phyloP scores from a whole-genome alignment of 495 filamentous ascomycete genomes.

The Tetracladium marchalianum region DNA sequence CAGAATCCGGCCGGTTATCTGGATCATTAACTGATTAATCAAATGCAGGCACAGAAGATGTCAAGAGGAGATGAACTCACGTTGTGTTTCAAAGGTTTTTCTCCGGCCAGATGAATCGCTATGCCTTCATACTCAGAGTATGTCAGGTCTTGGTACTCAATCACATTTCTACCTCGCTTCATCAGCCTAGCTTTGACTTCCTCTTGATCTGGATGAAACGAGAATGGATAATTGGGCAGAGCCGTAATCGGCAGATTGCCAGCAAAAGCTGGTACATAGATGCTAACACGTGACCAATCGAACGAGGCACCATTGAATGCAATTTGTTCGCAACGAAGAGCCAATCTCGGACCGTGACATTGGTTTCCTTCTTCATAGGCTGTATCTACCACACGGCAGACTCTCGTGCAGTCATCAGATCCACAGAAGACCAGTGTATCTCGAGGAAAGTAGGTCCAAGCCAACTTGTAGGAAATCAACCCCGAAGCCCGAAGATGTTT shows the following conservation, averaged over 20 bases:
- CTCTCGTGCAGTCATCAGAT: slow-evolving; percentile 22
- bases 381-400: slow-evolving; percentile 23
- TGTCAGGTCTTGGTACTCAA: slow-evolving; percentile 26
- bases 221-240: slow-evolving; percentile 25
- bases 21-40: too few relatives aligned
- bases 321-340: slow-evolving; percentile 18
- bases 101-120: slow-evolving; percentile 12
- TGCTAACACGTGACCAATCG: slow-evolving; percentile 18
- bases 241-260: slow-evolving; percentile 23
- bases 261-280: slow-evolving; percentile 14
- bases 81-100: slow-evolving; percentile 17
- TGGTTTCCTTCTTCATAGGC: slow-evolving; percentile 3
- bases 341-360: background rate
- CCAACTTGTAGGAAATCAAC: slow-evolving; percentile 24
- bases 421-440: slow-evolving; percentile 21
- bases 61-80: slow-evolving; percentile 11
- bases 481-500: slow-evolving; percentile 19
- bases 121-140: slow-evolving; percentile 25
- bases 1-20: slow-evolving; percentile 22
- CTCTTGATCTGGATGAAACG: slow-evolving; percentile 18
- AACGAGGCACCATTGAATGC: slow-evolving; percentile 24
- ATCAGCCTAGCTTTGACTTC: slow-evolving; percentile 18
- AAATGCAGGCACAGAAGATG: too few relatives aligned
- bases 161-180: slow-evolving; percentile 20
- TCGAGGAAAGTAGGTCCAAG: slow-evolving; percentile 29